These are phyloP conservation scores for Globisporangium okanoganense DNA, from an alignment of 352 stramenopile genomes.

Conservation along the genomic window DNA sequence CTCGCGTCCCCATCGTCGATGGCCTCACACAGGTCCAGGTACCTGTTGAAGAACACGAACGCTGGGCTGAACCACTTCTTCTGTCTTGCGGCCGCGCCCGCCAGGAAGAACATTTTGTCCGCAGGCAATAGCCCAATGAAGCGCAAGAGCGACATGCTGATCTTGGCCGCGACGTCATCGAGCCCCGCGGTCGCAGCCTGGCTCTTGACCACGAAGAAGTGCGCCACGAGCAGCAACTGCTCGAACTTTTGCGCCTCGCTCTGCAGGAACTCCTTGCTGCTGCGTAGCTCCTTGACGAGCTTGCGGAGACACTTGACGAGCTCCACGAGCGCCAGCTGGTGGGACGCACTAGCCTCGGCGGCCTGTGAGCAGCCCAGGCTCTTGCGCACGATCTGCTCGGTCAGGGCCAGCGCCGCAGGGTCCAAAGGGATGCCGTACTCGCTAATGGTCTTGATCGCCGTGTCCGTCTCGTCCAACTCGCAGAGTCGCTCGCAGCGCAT, in stretches of 20 bases:
- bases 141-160: slow-evolving; percentile 86
- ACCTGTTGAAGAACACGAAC: slow-evolving; percentile 95
- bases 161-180: slow-evolving; percentile 68
- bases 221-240: slow-evolving; percentile 68
- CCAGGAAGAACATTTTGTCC: slow-evolving; percentile 95
- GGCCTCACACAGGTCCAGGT: slow-evolving; percentile 92
- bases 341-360: slow-evolving; percentile 37
- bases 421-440: slow-evolving; percentile 81
- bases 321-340: slow-evolving; percentile 46
- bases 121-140: slow-evolving; percentile 86
- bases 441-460: slow-evolving; percentile 69
- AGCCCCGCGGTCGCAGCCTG: slow-evolving; percentile 52
- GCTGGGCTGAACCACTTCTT: slow-evolving; percentile 90
- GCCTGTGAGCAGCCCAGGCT: slow-evolving; percentile 40
- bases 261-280: slow-evolving; percentile 46
- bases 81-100: slow-evolving; percentile 71
- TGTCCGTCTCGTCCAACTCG: slow-evolving; percentile 68
- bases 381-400: slow-evolving; percentile 53
- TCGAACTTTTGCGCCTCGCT: slow-evolving; percentile 66
- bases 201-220: slow-evolving; percentile 78
- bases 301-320: slow-evolving; percentile 69
- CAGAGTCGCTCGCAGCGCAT: slow-evolving; percentile 64
- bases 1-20: slow-evolving; percentile 89
- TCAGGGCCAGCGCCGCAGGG: slow-evolving; percentile 43
- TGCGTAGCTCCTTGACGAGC: slow-evolving; percentile 67